Conservation (phyloP, 169 alveolate species). For the Toxoplasma gondii region DNA sequence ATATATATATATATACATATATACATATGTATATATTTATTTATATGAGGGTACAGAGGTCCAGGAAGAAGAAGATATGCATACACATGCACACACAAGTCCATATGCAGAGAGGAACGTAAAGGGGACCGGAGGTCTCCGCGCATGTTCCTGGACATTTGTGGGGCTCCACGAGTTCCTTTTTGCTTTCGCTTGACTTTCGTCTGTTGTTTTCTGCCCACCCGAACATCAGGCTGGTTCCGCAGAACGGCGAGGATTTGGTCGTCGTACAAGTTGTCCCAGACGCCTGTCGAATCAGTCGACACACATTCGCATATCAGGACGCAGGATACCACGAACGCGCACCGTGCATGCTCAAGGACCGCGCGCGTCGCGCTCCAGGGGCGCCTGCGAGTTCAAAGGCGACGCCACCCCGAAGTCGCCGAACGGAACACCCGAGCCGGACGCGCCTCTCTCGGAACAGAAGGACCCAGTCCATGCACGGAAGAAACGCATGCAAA, state of each 20-base stretch:
- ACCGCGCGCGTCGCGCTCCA: not conserved
- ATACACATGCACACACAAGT: no score
- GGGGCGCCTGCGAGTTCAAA: no score
- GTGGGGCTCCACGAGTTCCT: not conserved
- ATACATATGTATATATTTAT: no score
- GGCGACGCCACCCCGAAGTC: no score
- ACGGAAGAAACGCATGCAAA: no score
- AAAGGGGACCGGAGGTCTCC: not conserved
- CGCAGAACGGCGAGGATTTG: conserved; percentile 19
- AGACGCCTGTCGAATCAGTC: conserved; percentile 21
- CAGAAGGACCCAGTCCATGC: no score
- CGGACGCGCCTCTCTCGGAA: no score
- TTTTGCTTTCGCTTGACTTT: not conserved
- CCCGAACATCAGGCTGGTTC: not conserved
- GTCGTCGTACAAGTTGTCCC: conserved; percentile 62
- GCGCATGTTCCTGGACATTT: not conserved
- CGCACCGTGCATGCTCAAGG: not conserved
- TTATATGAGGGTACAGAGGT: not conserved
- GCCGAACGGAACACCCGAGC: no score
- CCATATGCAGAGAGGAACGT: no score
- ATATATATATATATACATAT: no score
- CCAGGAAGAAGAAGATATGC: not conserved
- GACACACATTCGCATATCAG: not conserved
- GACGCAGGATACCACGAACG: not conserved
- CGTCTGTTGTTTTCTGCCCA: not conserved